Evolutionary conservation across 805 yeast species (phyloP).

Genomic region (Candida xiaguanensis): DNA sequence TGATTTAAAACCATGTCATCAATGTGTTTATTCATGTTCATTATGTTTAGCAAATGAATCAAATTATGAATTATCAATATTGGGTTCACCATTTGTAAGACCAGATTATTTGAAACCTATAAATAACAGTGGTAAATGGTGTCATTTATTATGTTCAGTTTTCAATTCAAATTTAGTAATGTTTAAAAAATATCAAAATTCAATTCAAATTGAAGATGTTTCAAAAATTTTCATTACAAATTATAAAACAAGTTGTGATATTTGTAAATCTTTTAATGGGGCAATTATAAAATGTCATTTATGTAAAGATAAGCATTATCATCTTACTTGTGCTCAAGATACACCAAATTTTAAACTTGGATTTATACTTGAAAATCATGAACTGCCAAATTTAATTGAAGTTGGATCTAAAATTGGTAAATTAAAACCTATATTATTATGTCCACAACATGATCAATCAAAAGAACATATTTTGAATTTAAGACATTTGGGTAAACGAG

Average conservation of each 20-base stretch:
- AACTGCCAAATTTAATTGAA: constrained; percentile 20
- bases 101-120: constrained; percentile 75
- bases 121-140: constrained; percentile 61
- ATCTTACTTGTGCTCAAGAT: constrained; percentile 60
- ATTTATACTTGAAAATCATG: constrained; percentile 38
- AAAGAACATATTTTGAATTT: constrained; percentile 20
- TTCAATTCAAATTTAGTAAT: constrained; percentile 42
- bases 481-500: constrained; percentile 28
- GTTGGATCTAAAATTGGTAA: constrained; percentile 31
- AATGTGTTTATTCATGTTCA: constrained; percentile 58
- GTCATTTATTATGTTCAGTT: constrained; percentile 69
- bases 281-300: constrained; percentile 44
- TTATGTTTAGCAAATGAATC: constrained; percentile 59
- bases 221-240: constrained; percentile 25
- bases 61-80: constrained; percentile 43
- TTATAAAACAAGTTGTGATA: constrained; percentile 34
- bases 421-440: constrained; percentile 41
- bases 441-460: constrained; percentile 35
- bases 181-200: constrained; percentile 13
- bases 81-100: constrained; percentile 35
- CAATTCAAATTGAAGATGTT: constrained; percentile 26
- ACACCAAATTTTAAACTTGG: constrained; percentile 47
- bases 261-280: constrained; percentile 49
- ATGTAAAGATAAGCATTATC: constrained; percentile 38
- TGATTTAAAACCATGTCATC: constrained; percentile 55